These are phyloP conservation scores for Vicia villosa DNA, from an alignment of 306 rosid genomes.

Conservation along the genomic window DNA sequence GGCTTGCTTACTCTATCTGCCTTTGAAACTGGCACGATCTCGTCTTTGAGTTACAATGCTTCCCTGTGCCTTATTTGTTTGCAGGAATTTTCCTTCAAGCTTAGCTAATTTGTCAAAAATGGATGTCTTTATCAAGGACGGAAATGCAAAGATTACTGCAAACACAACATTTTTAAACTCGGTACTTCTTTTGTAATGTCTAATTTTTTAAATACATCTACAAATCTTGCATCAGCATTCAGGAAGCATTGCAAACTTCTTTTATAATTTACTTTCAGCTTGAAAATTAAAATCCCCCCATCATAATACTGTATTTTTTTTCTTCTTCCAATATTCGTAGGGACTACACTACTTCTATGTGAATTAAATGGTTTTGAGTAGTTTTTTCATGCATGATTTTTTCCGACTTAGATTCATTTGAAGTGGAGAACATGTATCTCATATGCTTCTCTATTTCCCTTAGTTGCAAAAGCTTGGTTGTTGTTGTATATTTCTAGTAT, in stretches of 20 bases:
- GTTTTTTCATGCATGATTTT: conserved; percentile 5
- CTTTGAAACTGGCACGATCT: conserved; percentile 23
- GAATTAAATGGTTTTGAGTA: conserved; percentile 22
- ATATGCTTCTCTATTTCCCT: too few relatives aligned
- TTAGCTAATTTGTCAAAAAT: conserved; percentile 81
- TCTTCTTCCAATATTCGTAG: background rate
- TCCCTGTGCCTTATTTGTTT: conserved; percentile 25
- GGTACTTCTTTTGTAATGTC: conserved; percentile 50
- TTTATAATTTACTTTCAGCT: conserved; percentile 18
- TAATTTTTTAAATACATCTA: conserved; percentile 11
- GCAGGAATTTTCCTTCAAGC: conserved; percentile 85
- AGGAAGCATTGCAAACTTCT: conserved; percentile 15
- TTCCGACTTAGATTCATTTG: background rate
- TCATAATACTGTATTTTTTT: background rate
- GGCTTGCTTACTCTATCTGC: conserved; percentile 5
- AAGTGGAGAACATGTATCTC: background rate
- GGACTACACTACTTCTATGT: conserved; percentile 23
- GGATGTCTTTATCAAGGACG: conserved; percentile 81
- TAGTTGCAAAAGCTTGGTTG: too few relatives aligned
- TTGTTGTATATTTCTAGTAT: background rate
- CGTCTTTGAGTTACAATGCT: conserved; percentile 21
- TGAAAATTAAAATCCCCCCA: conserved; percentile 34
- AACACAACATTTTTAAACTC: conserved; percentile 64
- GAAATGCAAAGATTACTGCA: conserved; percentile 81
- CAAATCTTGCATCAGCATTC: conserved; percentile 15